A percentile compares a stretch with the other conserved stretches of the same genome.
Evolutionary conservation across 2,329 filamentous ascomycete genomes (phyloP).

Genomic region (Harringtonia lauricola): DNA sequence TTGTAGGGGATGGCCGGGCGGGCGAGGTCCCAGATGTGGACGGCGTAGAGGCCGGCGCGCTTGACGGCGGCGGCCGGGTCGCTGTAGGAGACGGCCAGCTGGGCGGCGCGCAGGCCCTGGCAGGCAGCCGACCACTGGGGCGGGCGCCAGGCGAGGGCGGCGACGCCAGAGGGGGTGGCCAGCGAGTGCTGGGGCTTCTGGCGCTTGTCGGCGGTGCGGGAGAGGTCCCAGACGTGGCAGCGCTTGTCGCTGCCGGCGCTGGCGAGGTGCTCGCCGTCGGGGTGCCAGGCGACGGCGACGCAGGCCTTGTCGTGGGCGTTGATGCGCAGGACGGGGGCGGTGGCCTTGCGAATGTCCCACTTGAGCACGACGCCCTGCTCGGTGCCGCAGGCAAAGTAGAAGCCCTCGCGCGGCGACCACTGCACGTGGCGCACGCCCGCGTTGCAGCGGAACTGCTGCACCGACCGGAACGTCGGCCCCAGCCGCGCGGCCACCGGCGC

Average conservation of each 20-base stretch:
- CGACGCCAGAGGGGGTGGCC: slow-evolving; percentile 47
- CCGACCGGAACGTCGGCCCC: slow-evolving; percentile 36
- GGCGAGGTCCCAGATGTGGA: slow-evolving; percentile 60
- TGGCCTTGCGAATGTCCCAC: slow-evolving; percentile 49
- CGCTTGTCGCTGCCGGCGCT: slow-evolving; percentile 52
- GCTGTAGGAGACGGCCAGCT: slow-evolving; percentile 47
- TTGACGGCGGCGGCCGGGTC: slow-evolving; percentile 40
- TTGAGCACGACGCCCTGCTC: slow-evolving; percentile 51
- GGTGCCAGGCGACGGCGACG: slow-evolving; percentile 54
- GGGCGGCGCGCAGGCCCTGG: slow-evolving; percentile 45
- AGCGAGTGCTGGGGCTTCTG: slow-evolving; percentile 55
- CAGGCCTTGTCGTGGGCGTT: slow-evolving; percentile 51
- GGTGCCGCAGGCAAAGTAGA: slow-evolving; percentile 53
- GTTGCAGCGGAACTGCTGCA: slow-evolving; percentile 41
- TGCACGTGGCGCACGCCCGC: slow-evolving; percentile 51
- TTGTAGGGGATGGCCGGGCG: slow-evolving; percentile 57
- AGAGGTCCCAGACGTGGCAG: slow-evolving; percentile 56
- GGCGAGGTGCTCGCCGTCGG: slow-evolving; percentile 54
- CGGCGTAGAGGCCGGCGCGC: slow-evolving; percentile 42
- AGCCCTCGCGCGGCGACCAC: slow-evolving; percentile 51
- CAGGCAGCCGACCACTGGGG: slow-evolving; percentile 51
- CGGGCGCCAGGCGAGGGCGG: slow-evolving; percentile 51
- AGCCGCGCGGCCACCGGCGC: slow-evolving; percentile 34
- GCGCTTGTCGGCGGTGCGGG: slow-evolving; percentile 46
- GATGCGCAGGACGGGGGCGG: slow-evolving; percentile 44